Base-by-base conservation (phyloP, 345 rosid species). In the Hirschfeldia incana region DNA sequence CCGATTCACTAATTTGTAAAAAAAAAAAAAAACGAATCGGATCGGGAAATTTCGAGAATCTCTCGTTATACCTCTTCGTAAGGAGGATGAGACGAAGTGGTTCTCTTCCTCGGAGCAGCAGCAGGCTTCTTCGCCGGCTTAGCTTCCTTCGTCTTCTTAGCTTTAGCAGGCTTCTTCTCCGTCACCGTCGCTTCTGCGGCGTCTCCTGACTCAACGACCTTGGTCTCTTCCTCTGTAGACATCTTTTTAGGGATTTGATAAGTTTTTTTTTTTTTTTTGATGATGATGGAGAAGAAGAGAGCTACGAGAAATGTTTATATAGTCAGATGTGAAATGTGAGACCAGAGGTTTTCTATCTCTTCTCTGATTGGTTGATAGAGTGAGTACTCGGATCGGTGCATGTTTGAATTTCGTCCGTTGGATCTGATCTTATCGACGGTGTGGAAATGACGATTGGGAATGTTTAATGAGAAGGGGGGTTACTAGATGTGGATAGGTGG, bases 391-490 rank as follows among this genome's bases (percentile, higher is more conserved):
- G 96, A 91, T 91, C 86, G 72, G 65, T 15, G 4, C 13, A 83
- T 78, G 76, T 92, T 92, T 89, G 49, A 91, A 92, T 85, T 42
- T 79, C 0, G 44, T 21, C 89, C 97, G 84, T 89, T 82, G 17
- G 97, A 92, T 91, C 12, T 46, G 6, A 16, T 7, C 9, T 55
- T 82, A 85, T 91, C 88, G 51, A 89, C 88, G 94, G 89, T 49
- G 32, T 28, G 15, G 9, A 69, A 16, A 59, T 63, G 7, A 69
- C 11, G 9, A 57, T 61, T 51, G 34, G 29, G 55, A 69, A 64
- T 72, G 33, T 51, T 51, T 5, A 72, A 67, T 67, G 78, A 81
- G 73, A 78, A 27, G 72, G 75, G 29, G 55, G 55, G 66, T 60
- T 79, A 17, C 26, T 12, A 11, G 76, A 49, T 34, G 79, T 67